phyloP scores from a whole-genome alignment of 257 asterid genomes.

The Gentiana dahurica region DNA sequence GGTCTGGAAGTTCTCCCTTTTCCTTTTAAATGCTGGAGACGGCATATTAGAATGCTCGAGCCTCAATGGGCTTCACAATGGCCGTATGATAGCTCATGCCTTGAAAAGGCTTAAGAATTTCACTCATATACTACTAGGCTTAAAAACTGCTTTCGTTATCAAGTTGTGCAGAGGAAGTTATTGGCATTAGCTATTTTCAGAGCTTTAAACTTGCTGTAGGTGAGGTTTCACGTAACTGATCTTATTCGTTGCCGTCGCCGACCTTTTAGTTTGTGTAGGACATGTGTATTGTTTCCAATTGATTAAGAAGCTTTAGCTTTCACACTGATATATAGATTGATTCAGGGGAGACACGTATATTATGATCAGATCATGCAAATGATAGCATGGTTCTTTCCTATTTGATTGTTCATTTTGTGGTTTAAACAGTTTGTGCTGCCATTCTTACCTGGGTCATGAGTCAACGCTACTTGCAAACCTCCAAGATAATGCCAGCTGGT shows the following conservation, averaged over 20 bases:
- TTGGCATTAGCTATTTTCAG: neutral
- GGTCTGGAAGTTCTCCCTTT: too few relatives aligned
- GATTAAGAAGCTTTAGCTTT: too few relatives aligned
- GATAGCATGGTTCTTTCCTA: too few relatives aligned
- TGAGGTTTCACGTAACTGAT: neutral
- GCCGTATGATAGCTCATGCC: neutral
- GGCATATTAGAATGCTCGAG: too few relatives aligned
- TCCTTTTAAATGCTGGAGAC: too few relatives aligned
- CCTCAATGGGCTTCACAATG: neutral
- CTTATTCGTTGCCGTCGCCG: too few relatives aligned
- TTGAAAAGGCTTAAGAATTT: neutral
- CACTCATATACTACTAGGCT: neutral
- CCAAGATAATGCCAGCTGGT: slow-evolving; percentile 97
- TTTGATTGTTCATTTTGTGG: neutral
- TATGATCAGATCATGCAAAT: too few relatives aligned
- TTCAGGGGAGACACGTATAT: too few relatives aligned
- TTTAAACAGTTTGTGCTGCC: slow-evolving; percentile 59
- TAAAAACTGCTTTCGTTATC: neutral
- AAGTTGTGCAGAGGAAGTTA: neutral
- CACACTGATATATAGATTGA: too few relatives aligned
- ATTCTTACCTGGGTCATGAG: slow-evolving; percentile 70
- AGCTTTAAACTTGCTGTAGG: neutral
- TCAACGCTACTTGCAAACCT: slow-evolving; percentile 62
- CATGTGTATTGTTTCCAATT: too few relatives aligned
- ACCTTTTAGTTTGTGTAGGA: too few relatives aligned